Base-by-base conservation (phyloP, 2,329 filamentous ascomycete species). In the Didymella exigua region DNA sequence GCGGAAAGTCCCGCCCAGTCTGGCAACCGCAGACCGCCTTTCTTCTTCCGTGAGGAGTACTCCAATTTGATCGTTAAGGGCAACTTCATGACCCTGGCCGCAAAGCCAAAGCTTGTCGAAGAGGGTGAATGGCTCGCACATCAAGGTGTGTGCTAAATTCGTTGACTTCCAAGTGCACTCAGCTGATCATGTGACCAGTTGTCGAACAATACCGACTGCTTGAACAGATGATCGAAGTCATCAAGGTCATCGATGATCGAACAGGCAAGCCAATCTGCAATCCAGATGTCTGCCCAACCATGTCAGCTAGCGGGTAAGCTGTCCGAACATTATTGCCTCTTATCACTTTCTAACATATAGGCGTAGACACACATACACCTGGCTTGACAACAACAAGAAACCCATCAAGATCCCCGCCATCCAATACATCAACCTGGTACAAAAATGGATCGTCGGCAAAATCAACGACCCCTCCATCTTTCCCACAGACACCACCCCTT, bases 371-470 rank as follows among this genome's bases (percentile, higher is more conserved):
- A 96, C 91, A 23, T 98, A 96, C 76, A 97, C 93, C 43, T 98
- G 93, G 93, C 85, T 98, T 49, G 96, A 97, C 77, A 88, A 88
- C 62, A 88, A 90, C 68, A 87, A 89, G 66, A 88, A 91, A 71
- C 92, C 93, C 10, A 92, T 96, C 61, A 93, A 96, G 76, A 89
- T 98, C 36, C 92, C 93, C 3, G 93, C 93, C 6, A 88, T 88
- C 59, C 92, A 96, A 75, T 98, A 98, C 78, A 95, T 97, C 78
- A 91, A 91, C 63, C 86, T 96, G 23, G 96, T 98, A 75, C 93
- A 97, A 78, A 91, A 93, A 70, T 98, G 93, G 93, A 96, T 98
- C 73, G 90, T 91, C 26, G 91, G 92, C 77, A 98, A 98, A 79
- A 91, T 96, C 61, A 91, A 95, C 68, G 93, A 98, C 74, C 86